These are phyloP conservation scores for Coniosporium uncinatum DNA, from an alignment of 2,329 filamentous ascomycete species.

Conservation along the genomic window DNA sequence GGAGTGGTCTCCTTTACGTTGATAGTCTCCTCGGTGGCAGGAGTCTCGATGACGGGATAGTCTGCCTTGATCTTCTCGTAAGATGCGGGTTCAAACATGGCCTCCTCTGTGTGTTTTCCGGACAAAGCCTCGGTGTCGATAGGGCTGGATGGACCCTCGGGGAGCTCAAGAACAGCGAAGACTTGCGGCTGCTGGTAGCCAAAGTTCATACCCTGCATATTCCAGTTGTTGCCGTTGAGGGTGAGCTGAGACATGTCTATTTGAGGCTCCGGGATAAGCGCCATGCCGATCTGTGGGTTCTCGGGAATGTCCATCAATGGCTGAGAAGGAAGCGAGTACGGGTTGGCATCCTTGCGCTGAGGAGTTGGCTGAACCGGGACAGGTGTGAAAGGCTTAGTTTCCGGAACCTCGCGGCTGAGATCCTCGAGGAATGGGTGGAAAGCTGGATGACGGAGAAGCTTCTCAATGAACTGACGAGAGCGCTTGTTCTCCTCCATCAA, in stretches of 20 bases:
- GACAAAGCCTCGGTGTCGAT: constrained; percentile 57
- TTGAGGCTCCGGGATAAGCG: constrained; percentile 75
- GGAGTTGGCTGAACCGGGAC: constrained; percentile 14
- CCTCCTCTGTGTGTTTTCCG: constrained; percentile 52
- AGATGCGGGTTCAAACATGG: constrained; percentile 22
- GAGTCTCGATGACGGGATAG: constrained; percentile 38
- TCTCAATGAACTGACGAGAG: constrained; percentile 74
- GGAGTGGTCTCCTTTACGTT: constrained; percentile 17
- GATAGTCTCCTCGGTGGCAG: constrained; percentile 17
- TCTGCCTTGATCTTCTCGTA: constrained; percentile 42
- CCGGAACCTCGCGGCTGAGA: constrained; percentile 24
- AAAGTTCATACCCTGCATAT: constrained; percentile 36
- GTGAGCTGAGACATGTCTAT: constrained; percentile 72
- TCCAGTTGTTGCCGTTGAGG: constrained; percentile 42
- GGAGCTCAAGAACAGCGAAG: constrained; percentile 68
- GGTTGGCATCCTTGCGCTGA: constrained; percentile 59
- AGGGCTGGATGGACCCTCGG: constrained; percentile 55
- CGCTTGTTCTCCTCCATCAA: constrained; percentile 84
- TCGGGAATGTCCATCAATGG: constrained; percentile 37
- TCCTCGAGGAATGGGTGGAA: constrained; percentile 40
- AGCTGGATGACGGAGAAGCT: constrained; percentile 52
- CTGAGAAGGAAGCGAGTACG: constrained; percentile 45
- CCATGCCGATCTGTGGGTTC: constrained; percentile 59
- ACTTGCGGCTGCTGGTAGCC: constrained; percentile 56
- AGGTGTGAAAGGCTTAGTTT: constrained; percentile 18